Evolutionary conservation across 768 basidiomycete genomes (phyloP), one percentile per base, ranked within the genome.

Genomic region (Agrocybe praecox): DNA sequence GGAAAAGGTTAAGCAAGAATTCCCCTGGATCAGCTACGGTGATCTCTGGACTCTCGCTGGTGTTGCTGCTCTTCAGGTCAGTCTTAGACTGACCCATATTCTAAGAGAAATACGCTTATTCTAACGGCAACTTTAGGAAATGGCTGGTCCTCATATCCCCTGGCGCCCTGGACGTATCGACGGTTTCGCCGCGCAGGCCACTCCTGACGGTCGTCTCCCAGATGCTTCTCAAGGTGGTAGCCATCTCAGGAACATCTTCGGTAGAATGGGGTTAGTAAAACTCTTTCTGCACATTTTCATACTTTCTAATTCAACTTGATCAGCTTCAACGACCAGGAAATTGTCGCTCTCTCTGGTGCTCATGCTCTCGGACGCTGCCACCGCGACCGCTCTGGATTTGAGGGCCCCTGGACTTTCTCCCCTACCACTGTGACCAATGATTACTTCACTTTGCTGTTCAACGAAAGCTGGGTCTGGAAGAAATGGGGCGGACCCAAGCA

Each of bases 301-400:
- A 61, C 22, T 59, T 43, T 0, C n/a, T n/a, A n/a, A 43, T 17
- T 17, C n/a, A 43, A n/a, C 19, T 49, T 24, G 24, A 50, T 21
- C 36, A 80, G 80, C 52, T 96, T 98, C 81, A 90, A 94, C 69
- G 96, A 99, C 74, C 93, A 92, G 73, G 96, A 98, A 76, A 98
- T 98, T 49, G 96, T 97, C 58, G 93, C 94, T 53, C 90, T 98
- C 62, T 85, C 85, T 21, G 96, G 96, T 60, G 95, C 93, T 34
- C 96, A 99, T 68, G 95, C 94, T 56, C 86, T 99, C 45, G 96
- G 97, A 21, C 92, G 96, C 69, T 96, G 94, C 82, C 96, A 99
- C 79, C 56, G 79, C 55, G 83, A 92, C 73, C 85, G 92, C 83
- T 84, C 67, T 62, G 76, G 63, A 44, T 96, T 88, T 69, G 87